Conservation (phyloP, 441 rosid genomes). For the Populus hybrid region DNA sequence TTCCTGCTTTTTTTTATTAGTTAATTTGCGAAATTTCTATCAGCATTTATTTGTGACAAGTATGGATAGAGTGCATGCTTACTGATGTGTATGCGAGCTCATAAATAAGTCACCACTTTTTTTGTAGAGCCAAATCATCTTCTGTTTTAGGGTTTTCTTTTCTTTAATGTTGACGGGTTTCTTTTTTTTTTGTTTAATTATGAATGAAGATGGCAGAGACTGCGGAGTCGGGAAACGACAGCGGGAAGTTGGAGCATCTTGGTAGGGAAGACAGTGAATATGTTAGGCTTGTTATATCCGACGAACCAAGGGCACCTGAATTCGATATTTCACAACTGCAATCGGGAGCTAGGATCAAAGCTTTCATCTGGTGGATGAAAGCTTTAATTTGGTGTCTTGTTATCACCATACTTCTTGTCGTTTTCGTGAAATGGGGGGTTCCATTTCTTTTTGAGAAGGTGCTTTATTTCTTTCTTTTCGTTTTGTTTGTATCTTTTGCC, state of each 20-base stretch:
- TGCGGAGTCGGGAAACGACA: constrained; percentile 27
- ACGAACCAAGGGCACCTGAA: constrained; percentile 38
- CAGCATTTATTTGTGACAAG: background rate
- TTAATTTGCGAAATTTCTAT: background rate
- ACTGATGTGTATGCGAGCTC: too few species aligned
- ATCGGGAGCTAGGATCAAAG: constrained; percentile 17
- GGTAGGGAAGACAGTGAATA: constrained; percentile 59
- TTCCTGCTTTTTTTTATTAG: background rate
- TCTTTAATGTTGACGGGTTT: background rate
- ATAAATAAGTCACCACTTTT: too few species aligned
- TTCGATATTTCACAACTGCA: constrained; percentile 28
- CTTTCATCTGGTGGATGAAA: constrained; percentile 11
- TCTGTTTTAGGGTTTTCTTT: background rate
- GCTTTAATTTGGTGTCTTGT: constrained; percentile 43
- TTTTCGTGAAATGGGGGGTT: constrained; percentile 73
- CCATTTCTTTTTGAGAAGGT: constrained; percentile 82
- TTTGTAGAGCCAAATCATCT: background rate
- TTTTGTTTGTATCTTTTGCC: background rate
- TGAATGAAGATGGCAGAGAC: constrained; percentile 39
- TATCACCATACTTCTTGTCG: constrained; percentile 27
- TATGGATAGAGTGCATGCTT: background rate
- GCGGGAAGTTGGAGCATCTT: constrained; percentile 21
- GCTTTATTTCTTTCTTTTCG: background rate
- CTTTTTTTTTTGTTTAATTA: background rate
- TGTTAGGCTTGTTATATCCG: constrained; percentile 60